Evolutionary conservation across 2,329 filamentous ascomycete genomes (phyloP).

Genomic region (Diatrype stigma): DNA sequence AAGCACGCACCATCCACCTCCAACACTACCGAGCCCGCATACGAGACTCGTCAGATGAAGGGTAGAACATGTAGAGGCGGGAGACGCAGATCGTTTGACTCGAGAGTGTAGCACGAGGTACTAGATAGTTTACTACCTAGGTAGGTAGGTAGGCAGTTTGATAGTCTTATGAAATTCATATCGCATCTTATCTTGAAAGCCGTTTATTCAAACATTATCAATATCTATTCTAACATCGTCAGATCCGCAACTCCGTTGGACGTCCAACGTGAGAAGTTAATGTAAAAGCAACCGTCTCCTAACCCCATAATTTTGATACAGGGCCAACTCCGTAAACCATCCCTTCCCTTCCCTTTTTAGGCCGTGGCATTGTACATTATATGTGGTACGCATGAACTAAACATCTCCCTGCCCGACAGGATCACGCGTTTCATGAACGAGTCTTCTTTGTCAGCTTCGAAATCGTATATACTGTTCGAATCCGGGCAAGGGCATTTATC

Average conservation of each 20-base stretch:
- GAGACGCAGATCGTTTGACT: too few species aligned
- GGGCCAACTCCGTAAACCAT: neutral
- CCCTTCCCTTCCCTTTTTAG: neutral
- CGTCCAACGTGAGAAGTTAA: neutral
- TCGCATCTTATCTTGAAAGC: too few species aligned
- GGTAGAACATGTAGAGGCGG: too few species aligned
- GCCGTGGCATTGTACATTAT: neutral
- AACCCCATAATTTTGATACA: neutral
- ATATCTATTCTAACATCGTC: neutral
- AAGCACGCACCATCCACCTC: neutral
- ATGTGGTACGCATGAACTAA: neutral
- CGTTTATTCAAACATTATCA: neutral
- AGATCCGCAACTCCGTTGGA: neutral
- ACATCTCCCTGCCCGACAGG: neutral
- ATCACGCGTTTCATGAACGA: too few species aligned
- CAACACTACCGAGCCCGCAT: neutral
- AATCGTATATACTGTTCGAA: too few species aligned
- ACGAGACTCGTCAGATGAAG: too few species aligned
- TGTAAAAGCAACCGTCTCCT: neutral
- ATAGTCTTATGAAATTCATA: neutral
- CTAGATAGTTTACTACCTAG: neutral
- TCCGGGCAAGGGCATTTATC: too few species aligned
- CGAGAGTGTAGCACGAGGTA: neutral
- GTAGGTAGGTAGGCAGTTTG: neutral
- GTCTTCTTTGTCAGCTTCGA: too few species aligned